Conservation (phyloP, 2,329 filamentous ascomycete genomes). For the Fusarium setosum region DNA sequence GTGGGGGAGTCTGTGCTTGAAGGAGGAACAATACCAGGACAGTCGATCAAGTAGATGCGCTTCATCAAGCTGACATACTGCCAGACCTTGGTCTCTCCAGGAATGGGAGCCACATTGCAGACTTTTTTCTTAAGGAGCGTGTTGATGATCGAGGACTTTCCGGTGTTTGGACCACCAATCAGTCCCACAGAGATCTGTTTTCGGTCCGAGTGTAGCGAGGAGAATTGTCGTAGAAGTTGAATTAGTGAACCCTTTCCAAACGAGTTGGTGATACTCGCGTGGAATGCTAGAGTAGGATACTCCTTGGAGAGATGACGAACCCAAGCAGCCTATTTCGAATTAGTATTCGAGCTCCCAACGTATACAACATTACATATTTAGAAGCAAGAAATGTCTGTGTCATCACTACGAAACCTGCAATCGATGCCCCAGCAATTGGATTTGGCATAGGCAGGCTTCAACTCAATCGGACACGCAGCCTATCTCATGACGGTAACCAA, state of each 20-base stretch:
- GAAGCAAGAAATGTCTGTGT: conserved; percentile 74
- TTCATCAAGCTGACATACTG: conserved; percentile 98
- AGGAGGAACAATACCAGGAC: conserved; percentile 94
- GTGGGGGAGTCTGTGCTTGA: conserved; percentile 85
- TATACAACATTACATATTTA: not conserved
- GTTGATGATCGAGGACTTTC: conserved; percentile 98
- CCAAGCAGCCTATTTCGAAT: conserved; percentile 81
- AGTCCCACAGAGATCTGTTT: conserved; percentile 96
- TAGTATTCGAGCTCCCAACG: conserved; percentile 35
- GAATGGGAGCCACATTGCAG: conserved; percentile 92
- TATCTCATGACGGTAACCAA: conserved; percentile 84
- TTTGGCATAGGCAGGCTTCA: conserved; percentile 82
- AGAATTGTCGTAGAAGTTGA: conserved; percentile 91
- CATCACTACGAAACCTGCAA: conserved; percentile 99
- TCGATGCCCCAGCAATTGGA: conserved; percentile 56
- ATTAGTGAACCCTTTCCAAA: conserved; percentile 98
- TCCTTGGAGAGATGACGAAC: conserved; percentile 89
- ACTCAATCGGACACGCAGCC: conserved; percentile 92
- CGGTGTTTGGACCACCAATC: conserved; percentile 84
- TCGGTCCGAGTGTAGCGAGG: conserved; percentile 85
- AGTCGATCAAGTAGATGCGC: conserved; percentile 90
- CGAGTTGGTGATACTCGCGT: conserved; percentile 93
- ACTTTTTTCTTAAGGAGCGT: conserved; percentile 95
- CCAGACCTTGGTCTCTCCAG: conserved; percentile 98
- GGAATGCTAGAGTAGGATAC: conserved; percentile 93